Conservation (phyloP, 495 filamentous ascomycete species). For the Lichina pygmaea region DNA sequence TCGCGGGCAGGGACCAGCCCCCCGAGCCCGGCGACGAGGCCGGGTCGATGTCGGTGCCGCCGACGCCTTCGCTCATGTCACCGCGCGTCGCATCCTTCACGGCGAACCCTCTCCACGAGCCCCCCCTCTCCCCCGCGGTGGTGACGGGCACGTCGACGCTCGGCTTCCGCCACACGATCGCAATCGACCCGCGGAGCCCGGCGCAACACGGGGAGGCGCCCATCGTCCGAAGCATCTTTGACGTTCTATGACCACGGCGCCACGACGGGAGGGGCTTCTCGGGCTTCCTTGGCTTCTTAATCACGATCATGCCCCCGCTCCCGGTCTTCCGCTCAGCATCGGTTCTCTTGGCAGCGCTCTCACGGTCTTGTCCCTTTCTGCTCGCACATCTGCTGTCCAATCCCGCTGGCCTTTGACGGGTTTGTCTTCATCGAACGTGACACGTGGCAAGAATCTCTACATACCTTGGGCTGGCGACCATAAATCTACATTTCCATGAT, state of each 20-base stretch:
- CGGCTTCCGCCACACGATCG: conserved; percentile 8
- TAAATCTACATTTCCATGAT: too few relatives aligned
- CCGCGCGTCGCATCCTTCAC: conserved; percentile 17
- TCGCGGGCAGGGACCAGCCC: background rate
- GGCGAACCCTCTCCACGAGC: conserved; percentile 13
- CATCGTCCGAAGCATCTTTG: conserved; percentile 34
- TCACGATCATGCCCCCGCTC: too few relatives aligned
- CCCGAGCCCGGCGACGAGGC: conserved; percentile 3
- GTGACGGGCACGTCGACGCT: conserved; percentile 4
- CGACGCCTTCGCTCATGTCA: conserved; percentile 7
- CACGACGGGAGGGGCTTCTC: background rate
- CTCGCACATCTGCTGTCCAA: too few relatives aligned
- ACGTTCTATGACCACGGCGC: conserved; percentile 13
- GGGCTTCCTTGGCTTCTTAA: too few relatives aligned
- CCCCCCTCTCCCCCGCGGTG: background rate
- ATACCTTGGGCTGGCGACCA: too few relatives aligned
- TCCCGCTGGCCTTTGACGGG: too few relatives aligned
- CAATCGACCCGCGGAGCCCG: conserved; percentile 34
- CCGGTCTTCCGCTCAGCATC: too few relatives aligned
- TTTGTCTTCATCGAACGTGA: too few relatives aligned
- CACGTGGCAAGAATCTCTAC: too few relatives aligned
- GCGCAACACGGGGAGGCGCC: conserved; percentile 34
- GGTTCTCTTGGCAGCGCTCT: too few relatives aligned
- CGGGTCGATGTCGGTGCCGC: background rate
- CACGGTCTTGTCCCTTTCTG: too few relatives aligned